phyloP scores from a whole-genome alignment of 768 basidiomycete genomes.

The Pilatotrama ljubarskyi region DNA sequence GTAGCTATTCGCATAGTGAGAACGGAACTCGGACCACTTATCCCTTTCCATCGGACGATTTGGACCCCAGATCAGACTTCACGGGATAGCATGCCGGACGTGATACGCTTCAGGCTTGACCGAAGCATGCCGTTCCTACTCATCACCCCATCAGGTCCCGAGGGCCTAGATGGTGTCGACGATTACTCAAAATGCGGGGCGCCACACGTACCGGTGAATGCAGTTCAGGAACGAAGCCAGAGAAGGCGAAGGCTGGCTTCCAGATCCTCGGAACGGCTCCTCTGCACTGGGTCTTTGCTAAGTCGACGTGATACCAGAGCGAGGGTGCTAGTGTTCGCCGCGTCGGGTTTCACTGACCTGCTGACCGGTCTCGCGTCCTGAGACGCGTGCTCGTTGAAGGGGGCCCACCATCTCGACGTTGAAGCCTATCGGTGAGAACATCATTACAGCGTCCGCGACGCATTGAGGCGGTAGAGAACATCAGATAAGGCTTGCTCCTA shows the following conservation, averaged over 20 bases:
- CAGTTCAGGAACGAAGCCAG: constrained; percentile 8
- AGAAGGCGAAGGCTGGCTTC: constrained; percentile 8
- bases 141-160: background rate
- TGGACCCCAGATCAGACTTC: constrained; percentile 9
- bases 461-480: background rate
- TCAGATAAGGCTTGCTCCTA: constrained; percentile 6
- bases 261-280: constrained; percentile 11
- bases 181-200: background rate
- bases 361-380: background rate
- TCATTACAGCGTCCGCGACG: constrained; percentile 3
- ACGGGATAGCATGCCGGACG: background rate
- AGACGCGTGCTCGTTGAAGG: background rate
- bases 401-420: background rate
- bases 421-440: constrained; percentile 21
- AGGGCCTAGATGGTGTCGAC: background rate
- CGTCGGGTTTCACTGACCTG: background rate
- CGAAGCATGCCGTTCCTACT: background rate
- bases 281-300: background rate
- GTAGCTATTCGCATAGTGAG: background rate
- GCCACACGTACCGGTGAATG: constrained; percentile 2
- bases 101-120: constrained; percentile 1
- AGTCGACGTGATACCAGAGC: background rate
- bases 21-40: constrained; percentile 2
- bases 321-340: background rate
- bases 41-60: background rate